Conservation (phyloP, 148 eudicot species). For the Nepenthes mirabilis region DNA sequence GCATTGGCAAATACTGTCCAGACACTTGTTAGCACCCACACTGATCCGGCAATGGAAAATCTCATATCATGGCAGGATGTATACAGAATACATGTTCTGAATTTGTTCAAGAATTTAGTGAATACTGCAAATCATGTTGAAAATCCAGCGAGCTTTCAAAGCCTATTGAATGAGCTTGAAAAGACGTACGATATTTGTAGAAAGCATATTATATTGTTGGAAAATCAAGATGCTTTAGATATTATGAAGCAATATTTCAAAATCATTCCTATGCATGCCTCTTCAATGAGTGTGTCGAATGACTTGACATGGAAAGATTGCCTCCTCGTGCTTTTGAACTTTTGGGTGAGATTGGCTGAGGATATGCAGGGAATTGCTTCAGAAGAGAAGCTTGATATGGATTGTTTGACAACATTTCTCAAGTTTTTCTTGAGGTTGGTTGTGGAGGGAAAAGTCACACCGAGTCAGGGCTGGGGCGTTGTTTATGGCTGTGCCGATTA, state of each 20-base stretch:
- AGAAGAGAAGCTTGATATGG: constrained; percentile 28
- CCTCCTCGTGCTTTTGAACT: constrained; percentile 52
- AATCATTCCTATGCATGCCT: constrained; percentile 28
- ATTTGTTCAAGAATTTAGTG: constrained; percentile 40
- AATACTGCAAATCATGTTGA: constrained; percentile 29
- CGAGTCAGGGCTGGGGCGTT: constrained; percentile 57
- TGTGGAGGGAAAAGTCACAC: constrained; percentile 38
- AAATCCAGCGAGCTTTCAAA: constrained; percentile 35
- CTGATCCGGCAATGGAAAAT: constrained; percentile 26
- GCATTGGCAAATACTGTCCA: constrained; percentile 74
- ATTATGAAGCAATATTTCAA: constrained; percentile 50
- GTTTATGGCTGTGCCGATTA: constrained; percentile 33
- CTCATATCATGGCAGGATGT: constrained; percentile 61
- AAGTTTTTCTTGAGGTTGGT: constrained; percentile 39
- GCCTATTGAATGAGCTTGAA: constrained; percentile 60
- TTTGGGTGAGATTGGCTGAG: constrained; percentile 64
- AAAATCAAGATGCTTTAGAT: constrained; percentile 31
- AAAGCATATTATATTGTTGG: constrained; percentile 41
- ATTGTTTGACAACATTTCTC: constrained; percentile 43
- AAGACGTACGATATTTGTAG: constrained; percentile 53
- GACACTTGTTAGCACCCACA: constrained; percentile 29
- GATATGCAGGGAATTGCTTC: constrained; percentile 48
- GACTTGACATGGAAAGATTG: constrained; percentile 47
- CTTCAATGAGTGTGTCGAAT: constrained; percentile 16
- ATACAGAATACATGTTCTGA: constrained; percentile 42